These are phyloP conservation scores for Micractinium sp. DNA, from an alignment of 139 green algal genomes.

Conservation along the genomic window DNA sequence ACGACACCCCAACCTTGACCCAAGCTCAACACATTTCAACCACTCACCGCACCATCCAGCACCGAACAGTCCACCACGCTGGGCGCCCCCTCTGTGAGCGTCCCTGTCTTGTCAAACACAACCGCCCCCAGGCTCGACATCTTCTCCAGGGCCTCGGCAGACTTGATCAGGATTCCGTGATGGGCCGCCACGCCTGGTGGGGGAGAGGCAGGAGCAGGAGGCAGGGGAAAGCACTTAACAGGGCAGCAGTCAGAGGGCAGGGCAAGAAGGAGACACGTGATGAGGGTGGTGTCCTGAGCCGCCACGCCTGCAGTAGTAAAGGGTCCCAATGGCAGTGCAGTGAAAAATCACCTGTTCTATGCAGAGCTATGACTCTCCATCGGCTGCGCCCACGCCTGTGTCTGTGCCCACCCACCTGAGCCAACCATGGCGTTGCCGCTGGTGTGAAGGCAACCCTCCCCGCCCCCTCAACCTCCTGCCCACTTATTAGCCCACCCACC, in stretches of 20 bases:
- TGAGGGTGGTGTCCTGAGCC: conserved; percentile 84
- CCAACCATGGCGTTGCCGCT: too few relatives aligned
- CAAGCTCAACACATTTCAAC: not conserved
- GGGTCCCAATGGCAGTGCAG: too few relatives aligned
- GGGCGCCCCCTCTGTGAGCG: conserved; percentile 78
- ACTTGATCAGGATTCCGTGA: conserved; percentile 94
- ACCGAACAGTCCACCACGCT: conserved; percentile 1
- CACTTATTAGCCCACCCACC: not conserved
- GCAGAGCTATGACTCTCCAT: too few relatives aligned
- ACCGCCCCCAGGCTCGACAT: conserved; percentile 62
- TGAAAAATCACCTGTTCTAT: too few relatives aligned
- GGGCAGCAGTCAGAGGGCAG: too few relatives aligned
- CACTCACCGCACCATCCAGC: not conserved
- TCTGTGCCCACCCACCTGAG: too few relatives aligned
- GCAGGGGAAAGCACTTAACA: too few relatives aligned
- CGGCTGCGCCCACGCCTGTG: too few relatives aligned
- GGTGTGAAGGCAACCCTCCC: not conserved
- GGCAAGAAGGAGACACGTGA: conserved; percentile 70
- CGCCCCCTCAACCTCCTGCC: not conserved
- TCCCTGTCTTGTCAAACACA: conserved; percentile 97
- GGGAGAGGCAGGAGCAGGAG: too few relatives aligned
- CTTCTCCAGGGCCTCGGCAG: conserved; percentile 70
- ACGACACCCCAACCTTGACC: too few relatives aligned
- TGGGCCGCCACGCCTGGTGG: conserved; percentile 66
- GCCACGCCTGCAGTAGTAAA: conserved; percentile 52